Evolutionary conservation across 345 rosid genomes (phyloP).

Genomic region (Sonneratia caseolaris): DNA sequence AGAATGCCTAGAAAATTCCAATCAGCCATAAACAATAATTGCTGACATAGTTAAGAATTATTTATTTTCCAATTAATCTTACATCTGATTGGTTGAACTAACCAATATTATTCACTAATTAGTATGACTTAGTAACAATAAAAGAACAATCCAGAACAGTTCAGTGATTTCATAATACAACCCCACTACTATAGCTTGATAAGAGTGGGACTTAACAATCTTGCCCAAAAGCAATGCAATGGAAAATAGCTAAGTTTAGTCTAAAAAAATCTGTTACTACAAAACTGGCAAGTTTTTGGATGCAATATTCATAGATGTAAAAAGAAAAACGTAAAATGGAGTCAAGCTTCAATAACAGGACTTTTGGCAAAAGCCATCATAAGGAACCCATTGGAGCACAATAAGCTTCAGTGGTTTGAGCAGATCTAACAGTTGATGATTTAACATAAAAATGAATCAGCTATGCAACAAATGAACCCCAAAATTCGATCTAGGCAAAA

Average conservation of each 20-base stretch:
- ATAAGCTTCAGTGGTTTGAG: not conserved
- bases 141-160: not conserved
- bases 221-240: not conserved
- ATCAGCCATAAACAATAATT: no score
- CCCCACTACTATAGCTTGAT: not conserved
- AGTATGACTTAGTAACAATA: not conserved
- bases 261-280: not conserved
- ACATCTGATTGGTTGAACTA: not conserved
- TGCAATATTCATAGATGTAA: not conserved
- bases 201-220: not conserved
- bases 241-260: no score
- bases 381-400: not conserved
- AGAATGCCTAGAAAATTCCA: conserved; percentile 37
- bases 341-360: not conserved
- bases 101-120: not conserved
- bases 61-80: not conserved
- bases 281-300: not conserved
- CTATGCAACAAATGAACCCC: not conserved
- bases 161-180: not conserved
- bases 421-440: not conserved
- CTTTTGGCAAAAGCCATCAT: not conserved
- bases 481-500: not conserved
- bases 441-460: not conserved
- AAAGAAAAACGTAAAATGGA: not conserved
- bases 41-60: not conserved